Evolutionary conservation across 805 yeast species (phyloP).

Genomic region (Cyberlindnera saturnus): DNA sequence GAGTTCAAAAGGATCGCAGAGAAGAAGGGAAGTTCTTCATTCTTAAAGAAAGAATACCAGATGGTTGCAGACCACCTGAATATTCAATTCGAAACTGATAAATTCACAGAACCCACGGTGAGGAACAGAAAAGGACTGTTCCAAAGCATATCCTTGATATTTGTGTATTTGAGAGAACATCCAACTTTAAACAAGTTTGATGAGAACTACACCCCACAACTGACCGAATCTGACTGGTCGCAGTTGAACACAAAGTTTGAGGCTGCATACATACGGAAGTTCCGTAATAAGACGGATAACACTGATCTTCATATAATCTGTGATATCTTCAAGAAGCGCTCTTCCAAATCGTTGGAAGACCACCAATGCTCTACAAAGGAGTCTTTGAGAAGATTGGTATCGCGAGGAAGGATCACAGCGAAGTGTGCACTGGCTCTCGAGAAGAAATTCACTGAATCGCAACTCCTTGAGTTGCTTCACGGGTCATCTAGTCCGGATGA

Average conservation of each 20-base stretch:
- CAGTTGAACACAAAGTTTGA: slow-evolving; percentile 7
- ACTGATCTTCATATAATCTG: slow-evolving; percentile 9
- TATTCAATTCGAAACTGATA: slow-evolving; percentile 1
- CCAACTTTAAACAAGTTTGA: slow-evolving; percentile 3
- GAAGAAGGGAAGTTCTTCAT: slow-evolving; percentile 11
- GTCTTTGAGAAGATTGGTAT: no score
- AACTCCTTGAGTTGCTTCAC: no score
- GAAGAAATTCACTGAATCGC: no score
- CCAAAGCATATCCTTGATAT: slow-evolving; percentile 12
- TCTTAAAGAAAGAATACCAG: slow-evolving; percentile 13
- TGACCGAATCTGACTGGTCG: slow-evolving; percentile 9
- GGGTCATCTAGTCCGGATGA: no score
- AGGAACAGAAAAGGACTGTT: slow-evolving; percentile 14
- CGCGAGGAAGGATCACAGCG: no score
- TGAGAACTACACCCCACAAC: slow-evolving; percentile 3
- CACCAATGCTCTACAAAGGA: no score
- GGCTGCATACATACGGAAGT: slow-evolving; percentile 12
- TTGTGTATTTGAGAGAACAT: slow-evolving; percentile 6
- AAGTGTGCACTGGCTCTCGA: no score
- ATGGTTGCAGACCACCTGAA: slow-evolving; percentile 9
- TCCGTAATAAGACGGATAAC: slow-evolving; percentile 10
- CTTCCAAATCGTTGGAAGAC: background rate
- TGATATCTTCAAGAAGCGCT: slow-evolving; percentile 9
- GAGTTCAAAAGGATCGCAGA: slow-evolving; percentile 9
- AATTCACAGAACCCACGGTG: slow-evolving; percentile 13